Percentiles rank a stretch among this genome's conserved stretches.
Conservation (phyloP, 2,329 filamentous ascomycete genomes). For the Emmonsiellopsis sp. region DNA sequence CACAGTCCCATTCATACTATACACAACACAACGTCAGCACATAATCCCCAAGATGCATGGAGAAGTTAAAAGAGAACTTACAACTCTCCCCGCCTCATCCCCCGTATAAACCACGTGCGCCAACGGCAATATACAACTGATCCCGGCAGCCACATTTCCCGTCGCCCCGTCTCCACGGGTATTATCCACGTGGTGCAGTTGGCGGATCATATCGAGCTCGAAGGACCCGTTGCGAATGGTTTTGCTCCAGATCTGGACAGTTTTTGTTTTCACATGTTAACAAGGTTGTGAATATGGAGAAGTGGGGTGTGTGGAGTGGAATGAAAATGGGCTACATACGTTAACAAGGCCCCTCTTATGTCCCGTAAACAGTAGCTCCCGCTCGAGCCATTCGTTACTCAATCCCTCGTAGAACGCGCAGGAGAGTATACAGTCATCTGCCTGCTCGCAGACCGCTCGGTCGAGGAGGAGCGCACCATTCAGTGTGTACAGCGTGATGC, state of each 20-base stretch:
- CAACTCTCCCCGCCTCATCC: slow-evolving; percentile 85
- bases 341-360: slow-evolving; percentile 79
- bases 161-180: slow-evolving; percentile 49
- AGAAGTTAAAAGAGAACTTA: slow-evolving; percentile 42
- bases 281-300: not conserved
- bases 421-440: slow-evolving; percentile 68
- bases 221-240: slow-evolving; percentile 56
- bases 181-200: slow-evolving; percentile 69
- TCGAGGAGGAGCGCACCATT: slow-evolving; percentile 78
- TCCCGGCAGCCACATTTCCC: slow-evolving; percentile 50
- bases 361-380: slow-evolving; percentile 78
- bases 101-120: slow-evolving; percentile 81
- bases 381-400: slow-evolving; percentile 85
- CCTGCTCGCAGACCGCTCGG: slow-evolving; percentile 64
- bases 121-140: slow-evolving; percentile 80
- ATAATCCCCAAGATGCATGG: not conserved
- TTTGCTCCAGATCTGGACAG: slow-evolving; percentile 47
- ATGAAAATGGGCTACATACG: slow-evolving; percentile 23
- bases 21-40: not conserved
- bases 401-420: slow-evolving; percentile 91
- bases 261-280: not conserved
- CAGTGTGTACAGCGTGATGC: slow-evolving; percentile 71
- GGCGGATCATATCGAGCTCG: slow-evolving; percentile 67
- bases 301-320: not conserved
- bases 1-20: slow-evolving; percentile 51